Evolutionary conservation across 2,329 filamentous ascomycete genomes (phyloP).

Genomic region (Epichloe sp.): DNA sequence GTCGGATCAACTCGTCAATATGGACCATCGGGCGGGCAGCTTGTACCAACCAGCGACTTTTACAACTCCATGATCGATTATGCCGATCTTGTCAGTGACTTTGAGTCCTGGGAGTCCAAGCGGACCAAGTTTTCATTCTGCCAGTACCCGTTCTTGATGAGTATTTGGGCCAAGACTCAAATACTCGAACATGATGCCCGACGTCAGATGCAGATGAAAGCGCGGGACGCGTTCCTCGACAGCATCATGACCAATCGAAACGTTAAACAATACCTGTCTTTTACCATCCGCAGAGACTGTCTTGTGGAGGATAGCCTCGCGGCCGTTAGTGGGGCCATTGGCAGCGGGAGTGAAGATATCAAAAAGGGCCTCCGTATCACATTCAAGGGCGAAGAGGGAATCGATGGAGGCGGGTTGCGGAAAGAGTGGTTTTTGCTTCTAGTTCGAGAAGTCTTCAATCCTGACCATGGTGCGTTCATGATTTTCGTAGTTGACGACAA

Average conservation of each 20-base stretch:
- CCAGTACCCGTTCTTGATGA: conserved; percentile 83
- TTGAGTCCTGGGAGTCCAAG: conserved; percentile 73
- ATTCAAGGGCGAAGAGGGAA: conserved; percentile 78
- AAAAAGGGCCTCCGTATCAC: conserved; percentile 82
- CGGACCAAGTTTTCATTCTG: conserved; percentile 72
- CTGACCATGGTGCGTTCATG: conserved; percentile 58
- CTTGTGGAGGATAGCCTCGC: conserved; percentile 79
- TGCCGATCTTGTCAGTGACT: conserved; percentile 73
- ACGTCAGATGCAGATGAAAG: conserved; percentile 80
- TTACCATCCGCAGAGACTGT: conserved; percentile 72
- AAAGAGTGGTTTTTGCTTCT: conserved; percentile 94
- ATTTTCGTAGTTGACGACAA: neutral
- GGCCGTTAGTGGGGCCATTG: conserved; percentile 73
- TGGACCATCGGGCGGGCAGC: conserved; percentile 38
- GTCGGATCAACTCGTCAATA: conserved; percentile 11
- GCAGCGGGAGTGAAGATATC: conserved; percentile 68
- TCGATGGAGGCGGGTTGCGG: conserved; percentile 76
- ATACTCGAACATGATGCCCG: conserved; percentile 81
- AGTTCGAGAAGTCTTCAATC: conserved; percentile 81
- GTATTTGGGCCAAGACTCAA: conserved; percentile 83
- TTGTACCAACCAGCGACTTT: conserved; percentile 71
- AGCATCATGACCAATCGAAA: conserved; percentile 65
- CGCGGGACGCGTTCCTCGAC: conserved; percentile 81
- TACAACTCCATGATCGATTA: conserved; percentile 81
- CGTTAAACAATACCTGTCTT: conserved; percentile 63